These are phyloP conservation scores for Daedaleopsis nitida DNA, from an alignment of 768 basidiomycete genomes.

Conservation along the genomic window DNA sequence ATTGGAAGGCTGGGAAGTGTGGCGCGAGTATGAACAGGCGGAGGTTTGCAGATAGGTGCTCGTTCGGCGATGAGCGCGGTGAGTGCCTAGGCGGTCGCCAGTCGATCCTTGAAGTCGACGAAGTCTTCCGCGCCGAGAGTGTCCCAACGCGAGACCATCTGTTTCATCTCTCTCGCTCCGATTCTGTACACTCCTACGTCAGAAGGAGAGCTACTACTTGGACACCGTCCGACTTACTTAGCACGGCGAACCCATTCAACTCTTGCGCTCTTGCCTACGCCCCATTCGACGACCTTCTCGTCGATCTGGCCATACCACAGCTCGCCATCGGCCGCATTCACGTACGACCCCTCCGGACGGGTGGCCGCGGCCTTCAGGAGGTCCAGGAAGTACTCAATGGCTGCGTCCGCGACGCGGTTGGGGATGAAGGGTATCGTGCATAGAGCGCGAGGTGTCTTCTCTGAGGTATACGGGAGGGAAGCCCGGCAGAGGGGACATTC, in stretches of 20 bases:
- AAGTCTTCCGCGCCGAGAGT: slow-evolving; percentile 36
- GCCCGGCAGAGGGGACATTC: slow-evolving; percentile 71
- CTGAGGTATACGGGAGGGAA: slow-evolving; percentile 49
- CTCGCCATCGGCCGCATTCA: slow-evolving; percentile 35
- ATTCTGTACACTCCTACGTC: slow-evolving; percentile 36
- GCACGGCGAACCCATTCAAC: slow-evolving; percentile 63
- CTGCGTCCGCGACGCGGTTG: slow-evolving; percentile 56
- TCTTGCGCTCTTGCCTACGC: slow-evolving; percentile 49
- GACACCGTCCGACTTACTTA: slow-evolving; percentile 39
- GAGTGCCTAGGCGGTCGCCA: background rate
- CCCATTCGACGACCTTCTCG: slow-evolving; percentile 41
- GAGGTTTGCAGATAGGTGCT: too few relatives aligned
- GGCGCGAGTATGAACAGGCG: too few relatives aligned
- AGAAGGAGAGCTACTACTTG: background rate
- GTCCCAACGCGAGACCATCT: slow-evolving; percentile 50
- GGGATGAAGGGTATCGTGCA: slow-evolving; percentile 65
- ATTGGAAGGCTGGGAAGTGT: too few relatives aligned
- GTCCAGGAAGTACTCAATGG: slow-evolving; percentile 54
- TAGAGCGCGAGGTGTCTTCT: slow-evolving; percentile 50
- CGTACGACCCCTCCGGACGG: background rate
- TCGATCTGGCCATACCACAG: slow-evolving; percentile 26
- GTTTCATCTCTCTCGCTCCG: slow-evolving; percentile 58
- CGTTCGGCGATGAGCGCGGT: too few relatives aligned
- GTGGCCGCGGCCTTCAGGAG: slow-evolving; percentile 34
- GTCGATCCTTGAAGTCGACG: slow-evolving; percentile 16